These are phyloP conservation scores for Penicillium sp. DNA, from an alignment of 2,329 filamentous ascomycete genomes.

Conservation along the genomic window DNA sequence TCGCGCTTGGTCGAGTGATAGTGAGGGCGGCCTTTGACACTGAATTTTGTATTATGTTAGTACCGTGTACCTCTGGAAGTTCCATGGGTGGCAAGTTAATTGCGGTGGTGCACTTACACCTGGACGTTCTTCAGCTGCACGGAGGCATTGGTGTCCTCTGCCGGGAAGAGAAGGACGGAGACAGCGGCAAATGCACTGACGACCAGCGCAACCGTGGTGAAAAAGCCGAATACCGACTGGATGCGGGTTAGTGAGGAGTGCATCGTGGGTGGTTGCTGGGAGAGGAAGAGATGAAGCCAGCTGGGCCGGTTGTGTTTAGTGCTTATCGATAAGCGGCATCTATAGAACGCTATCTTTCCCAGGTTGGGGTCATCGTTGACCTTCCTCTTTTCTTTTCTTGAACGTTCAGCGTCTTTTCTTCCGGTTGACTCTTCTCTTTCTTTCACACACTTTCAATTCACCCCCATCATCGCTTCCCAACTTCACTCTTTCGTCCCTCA, in stretches of 20 bases:
- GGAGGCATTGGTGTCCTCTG: slow-evolving; percentile 56
- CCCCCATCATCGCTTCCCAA: neutral
- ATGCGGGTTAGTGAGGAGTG: slow-evolving; percentile 80
- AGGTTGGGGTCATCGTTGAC: neutral
- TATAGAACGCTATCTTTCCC: neutral
- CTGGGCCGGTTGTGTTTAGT: slow-evolving; percentile 27
- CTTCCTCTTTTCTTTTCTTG: neutral
- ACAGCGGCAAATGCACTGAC: slow-evolving; percentile 78
- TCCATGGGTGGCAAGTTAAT: neutral
- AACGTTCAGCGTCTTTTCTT: neutral
- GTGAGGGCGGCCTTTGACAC: slow-evolving; percentile 86
- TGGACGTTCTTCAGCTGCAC: slow-evolving; percentile 65
- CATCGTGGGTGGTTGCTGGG: slow-evolving; percentile 57
- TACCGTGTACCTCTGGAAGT: too few species aligned
- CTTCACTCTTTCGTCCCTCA: neutral
- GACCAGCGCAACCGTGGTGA: slow-evolving; percentile 87
- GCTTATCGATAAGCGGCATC: slow-evolving; percentile 24
- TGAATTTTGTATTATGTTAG: slow-evolving; percentile 37
- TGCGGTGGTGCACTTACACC: slow-evolving; percentile 63
- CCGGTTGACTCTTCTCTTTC: neutral
- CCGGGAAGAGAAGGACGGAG: slow-evolving; percentile 67
- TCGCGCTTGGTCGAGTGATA: slow-evolving; percentile 93
- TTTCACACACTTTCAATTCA: neutral
- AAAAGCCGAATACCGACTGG: slow-evolving; percentile 96
- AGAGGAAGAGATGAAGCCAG: slow-evolving; percentile 28